Evolutionary conservation across 495 filamentous ascomycete species (phyloP).

Genomic region (Trichoderma orchidacearum): DNA sequence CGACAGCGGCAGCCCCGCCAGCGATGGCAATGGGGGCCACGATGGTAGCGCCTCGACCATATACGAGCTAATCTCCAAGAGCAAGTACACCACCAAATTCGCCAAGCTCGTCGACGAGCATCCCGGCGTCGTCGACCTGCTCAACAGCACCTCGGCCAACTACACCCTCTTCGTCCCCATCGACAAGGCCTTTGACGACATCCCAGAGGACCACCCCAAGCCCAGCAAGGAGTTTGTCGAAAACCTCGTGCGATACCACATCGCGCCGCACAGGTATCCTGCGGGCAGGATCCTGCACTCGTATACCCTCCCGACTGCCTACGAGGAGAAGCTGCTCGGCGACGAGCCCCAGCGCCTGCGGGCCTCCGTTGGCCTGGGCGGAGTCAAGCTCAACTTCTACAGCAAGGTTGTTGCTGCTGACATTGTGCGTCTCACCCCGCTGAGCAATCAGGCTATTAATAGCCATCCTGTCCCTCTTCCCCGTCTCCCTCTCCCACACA

Average conservation of each 20-base stretch:
- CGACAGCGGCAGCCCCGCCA: conserved; percentile 1
- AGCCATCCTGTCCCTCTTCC: not conserved
- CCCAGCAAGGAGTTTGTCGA: conserved; percentile 50
- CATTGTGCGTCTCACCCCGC: conserved; percentile 35
- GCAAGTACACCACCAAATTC: conserved; percentile 62
- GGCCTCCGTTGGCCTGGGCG: conserved; percentile 39
- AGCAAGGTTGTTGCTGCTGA: conserved; percentile 48
- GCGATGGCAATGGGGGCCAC: not conserved
- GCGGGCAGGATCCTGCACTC: conserved; percentile 39
- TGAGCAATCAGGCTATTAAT: not conserved
- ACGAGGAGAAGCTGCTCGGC: conserved; percentile 40
- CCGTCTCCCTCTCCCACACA: not conserved
- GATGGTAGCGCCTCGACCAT: conserved; percentile 45
- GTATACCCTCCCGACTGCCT: conserved; percentile 55
- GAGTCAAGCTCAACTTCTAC: conserved; percentile 58
- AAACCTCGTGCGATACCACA: conserved; percentile 55
- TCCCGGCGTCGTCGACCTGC: conserved; percentile 47
- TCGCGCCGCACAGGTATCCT: conserved; percentile 45
- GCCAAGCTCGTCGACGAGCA: conserved; percentile 54
- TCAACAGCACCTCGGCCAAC: conserved; percentile 59
- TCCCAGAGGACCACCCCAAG: conserved; percentile 38
- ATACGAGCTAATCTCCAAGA: conserved; percentile 56
- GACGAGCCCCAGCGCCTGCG: conserved; percentile 53
- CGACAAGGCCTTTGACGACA: conserved; percentile 55
- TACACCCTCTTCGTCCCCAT: conserved; percentile 65